Base-by-base conservation (phyloP, 2,329 filamentous ascomycete species). In the Exophiala spinifera region DNA sequence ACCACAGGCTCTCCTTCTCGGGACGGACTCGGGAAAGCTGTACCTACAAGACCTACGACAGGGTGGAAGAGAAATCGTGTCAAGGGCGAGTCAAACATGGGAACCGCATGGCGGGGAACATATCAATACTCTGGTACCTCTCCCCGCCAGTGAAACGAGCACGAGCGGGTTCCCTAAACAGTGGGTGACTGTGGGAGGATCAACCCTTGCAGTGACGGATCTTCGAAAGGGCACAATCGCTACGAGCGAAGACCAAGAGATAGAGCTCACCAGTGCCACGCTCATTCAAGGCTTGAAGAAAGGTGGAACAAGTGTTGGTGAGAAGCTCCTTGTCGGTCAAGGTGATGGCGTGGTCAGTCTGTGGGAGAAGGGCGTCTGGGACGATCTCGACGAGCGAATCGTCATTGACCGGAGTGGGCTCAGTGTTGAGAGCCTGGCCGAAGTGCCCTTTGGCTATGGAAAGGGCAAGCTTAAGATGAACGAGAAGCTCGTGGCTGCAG, bases 321-420 rank as follows among this genome's bases (percentile, higher is more conserved):
- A 86, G 64, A 87, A 87, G 67, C 79, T 94, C 3, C 71, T 94
- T 2, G 89, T 91, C 0, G 87, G 89, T 33, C 89, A 89, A 21
- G 86, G 83, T 15, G 86, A 83, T 39, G 94, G 94, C 2, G 84
- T 96, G 1, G 70, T 97, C 59, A 96, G 91, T 3, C 75, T 97
- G 5, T 99, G 94, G 91, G 92, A 99, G 70, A 87, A 87, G 62
- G 92, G 92, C 1, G 84, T 88, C 1, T 97, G 94, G 92, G 91
- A 95, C 66, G 92, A 97, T 69, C 90, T 96, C 69, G 89, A 95
- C 63, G 91, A 95, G 72, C 82, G 91, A 49, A 88, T 96, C 64
- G 83, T 88, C 46, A 83, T 96, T 7, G 85, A 90, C 61, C 71
- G 74, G 23, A 86, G 83, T 7, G 89, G 83, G 42, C 91, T 95